Evolutionary conservation across 306 rosid species (phyloP), one percentile per base, ranked within the genome.

Genomic region (Cucurbita pepo): DNA sequence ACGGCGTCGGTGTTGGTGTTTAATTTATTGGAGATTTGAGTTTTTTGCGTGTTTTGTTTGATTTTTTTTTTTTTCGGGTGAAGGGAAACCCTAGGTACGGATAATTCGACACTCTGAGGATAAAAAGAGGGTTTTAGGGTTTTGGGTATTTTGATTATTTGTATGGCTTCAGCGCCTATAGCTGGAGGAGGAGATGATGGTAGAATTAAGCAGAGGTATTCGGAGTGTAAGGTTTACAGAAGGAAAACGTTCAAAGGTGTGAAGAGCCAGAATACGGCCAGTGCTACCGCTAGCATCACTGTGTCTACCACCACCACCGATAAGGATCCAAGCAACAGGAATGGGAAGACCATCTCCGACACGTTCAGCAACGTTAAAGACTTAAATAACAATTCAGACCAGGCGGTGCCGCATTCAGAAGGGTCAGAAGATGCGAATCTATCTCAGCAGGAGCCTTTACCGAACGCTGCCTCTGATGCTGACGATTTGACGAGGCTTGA

Each of bases 111-210:
- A 25, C 36, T 50, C 14, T 71, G 13, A 18, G 50, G 22, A n/a
- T 60, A 7, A 45, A 58, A 50, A 69, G 30, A 53, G 75, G 44
- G 75, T 52, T 53, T 71, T 65, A 82, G 65, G 76, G 65, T 73
- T 83, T 90, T 82, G 90, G 95, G 88, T 88, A 84, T 85, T 56
- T 22, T 76, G 59, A 76, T 65, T 83, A 76, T 77, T 84, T 89
- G 89, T 83, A 92, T 92, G 97, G 96, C 96, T 85, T 90, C 96
- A 75, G 95, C 84, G 86, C 88, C 90, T 80, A 77, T 48, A 19
- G 76, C 37, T 48, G 87, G 81, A 80, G 87, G 62, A 76, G 96
- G 86, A 75, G 88, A 88, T 69, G 96, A 85, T 79, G 72, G 76
- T 77, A 83, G 72, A 79, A 86, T 76, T 80, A 88, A 81, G 75